Evolutionary conservation across 139 green algal genomes (phyloP).

Genomic region (Raphidocelis subcapitata): DNA sequence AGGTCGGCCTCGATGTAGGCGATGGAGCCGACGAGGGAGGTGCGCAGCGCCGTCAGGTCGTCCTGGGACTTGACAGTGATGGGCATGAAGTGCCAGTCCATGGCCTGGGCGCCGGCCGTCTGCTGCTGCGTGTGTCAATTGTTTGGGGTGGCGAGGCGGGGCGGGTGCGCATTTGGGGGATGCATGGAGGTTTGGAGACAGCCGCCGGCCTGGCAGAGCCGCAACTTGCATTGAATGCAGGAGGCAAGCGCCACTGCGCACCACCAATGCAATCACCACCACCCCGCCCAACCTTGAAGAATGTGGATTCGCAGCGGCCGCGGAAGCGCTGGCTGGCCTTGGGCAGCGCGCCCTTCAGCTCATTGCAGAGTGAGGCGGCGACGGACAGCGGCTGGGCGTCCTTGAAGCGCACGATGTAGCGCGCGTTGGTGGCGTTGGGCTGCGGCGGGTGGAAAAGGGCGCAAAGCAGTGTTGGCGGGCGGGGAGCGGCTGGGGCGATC

Average conservation of each 20-base stretch:
- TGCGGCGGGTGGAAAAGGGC: no score
- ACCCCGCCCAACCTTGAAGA: no score
- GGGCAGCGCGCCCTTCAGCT: conserved; percentile 25
- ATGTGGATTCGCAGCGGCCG: conserved; percentile 16
- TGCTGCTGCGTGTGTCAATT: neutral
- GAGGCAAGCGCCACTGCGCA: no score
- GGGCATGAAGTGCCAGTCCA: conserved; percentile 37
- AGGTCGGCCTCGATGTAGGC: conserved; percentile 56
- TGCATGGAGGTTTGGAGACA: no score
- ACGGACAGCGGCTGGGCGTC: no score
- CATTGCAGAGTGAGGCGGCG: conserved; percentile 29
- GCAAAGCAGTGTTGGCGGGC: no score
- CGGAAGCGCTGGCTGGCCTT: conserved; percentile 12
- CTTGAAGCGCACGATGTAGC: neutral
- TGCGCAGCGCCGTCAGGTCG: conserved; percentile 48
- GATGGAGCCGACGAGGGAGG: conserved; percentile 20
- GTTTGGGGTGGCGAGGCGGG: neutral
- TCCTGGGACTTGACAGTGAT: conserved; percentile 41
- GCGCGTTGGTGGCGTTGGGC: no score
- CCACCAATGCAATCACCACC: no score
- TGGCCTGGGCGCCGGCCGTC: conserved; percentile 2
- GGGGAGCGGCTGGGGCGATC: no score
- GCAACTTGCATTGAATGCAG: no score
- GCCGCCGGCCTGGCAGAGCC: no score
- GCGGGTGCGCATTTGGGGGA: no score